phyloP scores from a whole-genome alignment of 1,284 basidiomycete species.

The Malassezia obtusa region DNA sequence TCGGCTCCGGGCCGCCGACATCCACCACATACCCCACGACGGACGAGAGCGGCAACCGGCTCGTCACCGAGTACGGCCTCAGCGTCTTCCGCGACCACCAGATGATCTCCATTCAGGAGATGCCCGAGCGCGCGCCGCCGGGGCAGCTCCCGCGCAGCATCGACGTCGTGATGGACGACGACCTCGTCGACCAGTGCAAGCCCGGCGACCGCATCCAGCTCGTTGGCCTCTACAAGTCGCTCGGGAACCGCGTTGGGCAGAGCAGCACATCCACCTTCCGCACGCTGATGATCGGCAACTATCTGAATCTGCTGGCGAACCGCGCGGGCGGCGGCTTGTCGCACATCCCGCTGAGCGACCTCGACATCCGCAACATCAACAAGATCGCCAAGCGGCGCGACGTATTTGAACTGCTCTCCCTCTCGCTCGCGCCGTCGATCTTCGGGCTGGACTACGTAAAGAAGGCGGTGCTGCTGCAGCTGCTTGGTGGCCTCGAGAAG shows the following conservation, averaged over 20 bases:
- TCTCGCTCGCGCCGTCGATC: conserved; percentile 93
- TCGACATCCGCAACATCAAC: conserved; percentile 92
- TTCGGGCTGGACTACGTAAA: conserved; percentile 96
- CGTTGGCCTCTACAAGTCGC: conserved; percentile 85
- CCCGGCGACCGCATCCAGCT: conserved; percentile 95
- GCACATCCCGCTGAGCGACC: conserved; percentile 81
- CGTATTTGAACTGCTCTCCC: conserved; percentile 78
- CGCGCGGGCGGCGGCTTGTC: conserved; percentile 94
- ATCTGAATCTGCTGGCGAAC: conserved; percentile 88
- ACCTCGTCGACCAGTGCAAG: conserved; percentile 92
- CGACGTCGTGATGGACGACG: conserved; percentile 91
- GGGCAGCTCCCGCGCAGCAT: conserved; percentile 91
- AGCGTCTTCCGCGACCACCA: conserved; percentile 93
- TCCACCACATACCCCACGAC: conserved; percentile 62
- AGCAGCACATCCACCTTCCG: conserved; percentile 71
- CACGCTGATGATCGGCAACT: conserved; percentile 87
- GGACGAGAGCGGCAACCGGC: conserved; percentile 74
- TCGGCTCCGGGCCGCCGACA: conserved; percentile 56
- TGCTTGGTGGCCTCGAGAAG: conserved; percentile 94
- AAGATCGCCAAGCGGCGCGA: conserved; percentile 72
- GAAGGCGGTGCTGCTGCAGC: conserved; percentile 76
- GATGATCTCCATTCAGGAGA: conserved; percentile 94
- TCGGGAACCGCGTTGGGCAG: conserved; percentile 64
- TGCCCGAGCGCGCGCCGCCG: conserved; percentile 95
- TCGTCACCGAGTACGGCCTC: conserved; percentile 87